These are phyloP conservation scores for Rhizopus microsporus DNA, from an alignment of 371 early-diverging fungal genomes.

Conservation along the genomic window DNA sequence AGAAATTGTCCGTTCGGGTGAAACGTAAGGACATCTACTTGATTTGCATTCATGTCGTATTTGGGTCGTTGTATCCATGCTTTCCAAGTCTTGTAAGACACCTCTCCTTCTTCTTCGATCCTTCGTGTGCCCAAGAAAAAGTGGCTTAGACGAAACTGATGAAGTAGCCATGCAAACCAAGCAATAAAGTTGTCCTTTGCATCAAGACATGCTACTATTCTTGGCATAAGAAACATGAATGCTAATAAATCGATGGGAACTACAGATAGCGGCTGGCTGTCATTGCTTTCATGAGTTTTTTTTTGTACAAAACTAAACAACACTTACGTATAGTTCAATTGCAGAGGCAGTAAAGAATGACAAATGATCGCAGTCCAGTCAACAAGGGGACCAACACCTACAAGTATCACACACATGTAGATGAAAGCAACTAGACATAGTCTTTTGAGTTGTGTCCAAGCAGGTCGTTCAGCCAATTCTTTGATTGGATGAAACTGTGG, in stretches of 20 bases:
- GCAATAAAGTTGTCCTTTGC: constrained; percentile 54
- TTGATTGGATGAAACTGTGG: constrained; percentile 85
- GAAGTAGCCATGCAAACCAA: constrained; percentile 38
- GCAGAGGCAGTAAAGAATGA: too few relatives aligned
- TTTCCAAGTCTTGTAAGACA: constrained; percentile 12
- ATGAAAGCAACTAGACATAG: constrained; percentile 68
- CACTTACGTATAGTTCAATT: too few relatives aligned
- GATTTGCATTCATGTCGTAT: neutral
- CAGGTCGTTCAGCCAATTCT: constrained; percentile 77
- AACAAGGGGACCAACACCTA: constrained; percentile 55
- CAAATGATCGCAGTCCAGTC: constrained; percentile 10
- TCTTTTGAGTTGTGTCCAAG: constrained; percentile 67
- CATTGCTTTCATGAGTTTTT: constrained; percentile 1
- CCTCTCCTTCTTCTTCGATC: constrained; percentile 50
- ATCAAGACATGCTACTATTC: constrained; percentile 16
- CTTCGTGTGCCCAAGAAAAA: constrained; percentile 75
- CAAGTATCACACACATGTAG: constrained; percentile 71
- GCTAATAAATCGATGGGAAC: constrained; percentile 74
- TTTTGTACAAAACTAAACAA: constrained; percentile 22
- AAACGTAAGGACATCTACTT: neutral
- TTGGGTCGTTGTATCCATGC: constrained; percentile 15
- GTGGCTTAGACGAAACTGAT: constrained; percentile 64
- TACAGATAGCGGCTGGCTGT: constrained; percentile 54
- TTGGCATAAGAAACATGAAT: constrained; percentile 64
- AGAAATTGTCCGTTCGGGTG: constrained; percentile 14